Base-by-base conservation (phyloP, 1,139 yeast genomes). In the Kluyveromyces sp. region DNA sequence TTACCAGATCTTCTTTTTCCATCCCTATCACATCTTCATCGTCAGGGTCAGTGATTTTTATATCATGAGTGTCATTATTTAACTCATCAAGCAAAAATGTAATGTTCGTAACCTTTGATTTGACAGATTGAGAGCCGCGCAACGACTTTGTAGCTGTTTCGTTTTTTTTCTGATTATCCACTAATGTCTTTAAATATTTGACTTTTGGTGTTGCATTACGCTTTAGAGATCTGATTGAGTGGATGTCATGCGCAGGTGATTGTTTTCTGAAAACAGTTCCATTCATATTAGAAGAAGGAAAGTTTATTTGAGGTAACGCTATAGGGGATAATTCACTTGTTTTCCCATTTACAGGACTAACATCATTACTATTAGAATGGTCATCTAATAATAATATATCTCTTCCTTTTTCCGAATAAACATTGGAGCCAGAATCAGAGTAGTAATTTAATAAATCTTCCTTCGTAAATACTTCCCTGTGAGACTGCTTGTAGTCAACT, bases 61-160 rank as follows among this genome's bases (percentile, higher is more conserved):
- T 49, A 8, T 48, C 54, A 25, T 57, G 58, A 35, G 49, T 49
- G 21, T 54, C 56, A 28, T 50, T 51, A 10, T 53, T 46, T 21
- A 64, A 48, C 48, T 64, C 68, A 42, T 58, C 58, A 21, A 64
- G 50, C 37, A 64, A 52, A 45, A 64, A 64, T 4, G 68, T 63
- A 7, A 64, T 64, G 46, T 64, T 62, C 7, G 67, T 64, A 4
- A 64, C 60, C 43, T 58, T 58, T 2, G 68, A 64, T 45, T 59
- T 63, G 4, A 64, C 63, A 7, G 67, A 63, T 47, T 63, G 66
- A 3, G 67, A 56, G 2, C 65, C 66, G 26, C 54, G 51, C 25
- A 59, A 35, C 0, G 58, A 45, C 30, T 48, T 47, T 15, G 43
- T 45, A 5, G 36, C 37, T 21, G 42, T 36, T 3, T 34, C 36